Evolutionary conservation across 2,329 filamentous ascomycete species (phyloP).

Genomic region (Apiospora koreana): DNA sequence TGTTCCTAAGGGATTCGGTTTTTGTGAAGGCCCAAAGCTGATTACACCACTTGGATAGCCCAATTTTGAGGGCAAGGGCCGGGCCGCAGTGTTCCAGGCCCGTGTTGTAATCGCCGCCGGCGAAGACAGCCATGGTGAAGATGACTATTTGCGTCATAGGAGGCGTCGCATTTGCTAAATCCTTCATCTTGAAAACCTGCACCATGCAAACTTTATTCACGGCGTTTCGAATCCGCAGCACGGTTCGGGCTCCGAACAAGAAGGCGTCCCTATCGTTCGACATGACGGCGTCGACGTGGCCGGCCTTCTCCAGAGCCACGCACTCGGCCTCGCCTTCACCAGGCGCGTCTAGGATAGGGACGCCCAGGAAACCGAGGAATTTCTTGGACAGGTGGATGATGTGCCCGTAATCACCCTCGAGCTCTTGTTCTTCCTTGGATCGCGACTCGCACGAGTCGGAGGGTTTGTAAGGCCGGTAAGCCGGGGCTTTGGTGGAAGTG

Average conservation of each 20-base stretch:
- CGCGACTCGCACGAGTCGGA: neutral
- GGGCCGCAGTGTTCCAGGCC: constrained; percentile 22
- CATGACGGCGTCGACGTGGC: constrained; percentile 50
- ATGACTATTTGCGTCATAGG: constrained; percentile 21
- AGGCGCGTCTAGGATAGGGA: constrained; percentile 41
- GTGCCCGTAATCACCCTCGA: neutral
- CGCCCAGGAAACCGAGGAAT: constrained; percentile 30
- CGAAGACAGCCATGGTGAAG: constrained; percentile 26
- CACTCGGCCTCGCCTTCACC: constrained; percentile 52
- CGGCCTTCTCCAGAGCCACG: constrained; percentile 41
- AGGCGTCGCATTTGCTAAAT: constrained; percentile 11
- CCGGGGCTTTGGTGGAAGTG: constrained; percentile 16
- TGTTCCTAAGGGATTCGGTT: neutral
- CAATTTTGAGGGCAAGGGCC: constrained; percentile 19
- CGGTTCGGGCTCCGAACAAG: constrained; percentile 46
- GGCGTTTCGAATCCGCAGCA: constrained; percentile 34
- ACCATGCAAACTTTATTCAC: constrained; percentile 16
- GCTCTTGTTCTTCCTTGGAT: neutral
- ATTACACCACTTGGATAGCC: neutral
- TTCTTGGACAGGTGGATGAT: constrained; percentile 30
- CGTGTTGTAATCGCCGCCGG: constrained; percentile 25
- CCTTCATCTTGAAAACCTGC: constrained; percentile 15
- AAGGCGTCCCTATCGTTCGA: constrained; percentile 47
- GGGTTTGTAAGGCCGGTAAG: constrained; percentile 21
- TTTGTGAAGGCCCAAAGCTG: neutral